Evolutionary conservation across 352 stramenopile genomes (phyloP), one percentile per base, ranked within the genome.

Genomic region (Phytophthora aleatoria): DNA sequence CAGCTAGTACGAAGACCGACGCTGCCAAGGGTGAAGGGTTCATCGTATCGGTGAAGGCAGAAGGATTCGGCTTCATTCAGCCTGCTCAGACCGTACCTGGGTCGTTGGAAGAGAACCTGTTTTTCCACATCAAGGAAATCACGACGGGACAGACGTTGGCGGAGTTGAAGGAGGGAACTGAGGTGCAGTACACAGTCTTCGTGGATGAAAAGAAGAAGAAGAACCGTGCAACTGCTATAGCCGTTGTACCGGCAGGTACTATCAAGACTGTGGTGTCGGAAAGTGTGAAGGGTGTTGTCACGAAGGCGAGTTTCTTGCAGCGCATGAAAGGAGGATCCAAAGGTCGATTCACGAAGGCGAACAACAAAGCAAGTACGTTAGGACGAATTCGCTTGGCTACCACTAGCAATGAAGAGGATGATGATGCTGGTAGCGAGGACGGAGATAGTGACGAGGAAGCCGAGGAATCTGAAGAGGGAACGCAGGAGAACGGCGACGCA

Each of bases 121-220:
- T 89, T 61, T 94, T 94, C 69, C 85, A 91, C 64, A 71, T 94
- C 28, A 92, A 89, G 35, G 85, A 91, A 15, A 71, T 94, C 27
- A 74, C 72, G 16, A 80, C 71, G 0, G 75, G 74, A 28, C 72
- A 89, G 58, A 82, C 73, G 9, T 67, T 83, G 10, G 68, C 67
- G 13, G 78, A 89, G 24, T 50, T 94, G 38, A 87, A 89, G 44
- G 81, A 86, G 57, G 85, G 83, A 41, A 85, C 87, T 51, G 85
- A 94, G 48, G 85, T 92, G 3, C 68, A 79, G 58, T 92, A 79
- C 61, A 78, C 70, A 8, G 44, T 85, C 28, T 81, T 67, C 26
- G 72, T 74, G 28, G 81, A 88, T 48, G 83, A 92, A n/a, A 89
- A 85, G 67, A 91, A 88, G 69, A 90, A 90, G 59, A 91, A 89